Evolutionary conservation across 129 eudicot genomes (phyloP), one percentile per base, ranked within the genome.

Genomic region (Scalesia atractyloides): DNA sequence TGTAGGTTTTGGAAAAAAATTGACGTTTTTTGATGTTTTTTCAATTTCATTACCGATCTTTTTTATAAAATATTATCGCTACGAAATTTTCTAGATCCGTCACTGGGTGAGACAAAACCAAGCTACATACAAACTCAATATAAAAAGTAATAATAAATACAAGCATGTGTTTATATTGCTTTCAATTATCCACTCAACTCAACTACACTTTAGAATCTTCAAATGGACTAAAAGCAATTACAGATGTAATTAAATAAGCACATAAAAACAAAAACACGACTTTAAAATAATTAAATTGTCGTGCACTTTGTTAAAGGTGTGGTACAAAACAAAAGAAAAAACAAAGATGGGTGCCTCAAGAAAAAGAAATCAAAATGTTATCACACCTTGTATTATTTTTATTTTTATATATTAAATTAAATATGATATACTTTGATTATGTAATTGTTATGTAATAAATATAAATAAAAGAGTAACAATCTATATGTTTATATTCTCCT

Each of bases 291-390:
- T 66, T 56, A 58, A 30, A 43, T 66, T 54, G 60, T 54, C 69
- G 80, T 56, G 73, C 80, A 54, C 68, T 75, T 66, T 66, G 61
- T 66, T 73, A 76, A 76, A 76, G 60, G 34, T 56, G 80, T 66
- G 80, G 73, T 66, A 44, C 59, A 76, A 46, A 66, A 56, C 59
- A 76, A 76, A 66, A 39, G 73, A 52, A 75, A 39, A 43, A 26
- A 54, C 47, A 75, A 66, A 66, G 49, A 24, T 56, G 74, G 59
- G 18, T 56, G 49, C 16, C 17, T 54, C 20, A 2, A 54, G 48
- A 41, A 47, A 22, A 61, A 15, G 13, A 22, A 8, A 72, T 19
- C 24, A 46, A 7, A 17, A 54, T 19, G 33, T 19, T 54, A 53
- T 8, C 61, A 54, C 61, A 51, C 16, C 18, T n/a, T 41, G 46